Evolutionary conservation across 2,329 filamentous ascomycete genomes (phyloP).

Genomic region (Colletotrichum sidae): DNA sequence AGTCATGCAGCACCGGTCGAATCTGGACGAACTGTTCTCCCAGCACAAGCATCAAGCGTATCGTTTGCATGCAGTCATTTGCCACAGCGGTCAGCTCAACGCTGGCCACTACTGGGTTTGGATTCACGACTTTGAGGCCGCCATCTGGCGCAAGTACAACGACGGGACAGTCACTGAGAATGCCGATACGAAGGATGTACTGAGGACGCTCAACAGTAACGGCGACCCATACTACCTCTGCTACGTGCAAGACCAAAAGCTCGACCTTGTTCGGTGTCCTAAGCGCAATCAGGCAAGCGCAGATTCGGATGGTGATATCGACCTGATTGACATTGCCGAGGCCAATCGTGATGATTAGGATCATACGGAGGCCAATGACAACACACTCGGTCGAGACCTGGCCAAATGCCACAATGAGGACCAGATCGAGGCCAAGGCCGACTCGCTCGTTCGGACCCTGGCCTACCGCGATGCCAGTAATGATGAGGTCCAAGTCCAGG

Average conservation of each 20-base stretch:
- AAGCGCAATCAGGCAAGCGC: slow-evolving; percentile 15
- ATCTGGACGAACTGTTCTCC: slow-evolving; percentile 65
- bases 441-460: no score
- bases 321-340: slow-evolving; percentile 5
- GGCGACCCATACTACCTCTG: slow-evolving; percentile 88
- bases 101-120: slow-evolving; percentile 97
- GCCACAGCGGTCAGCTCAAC: slow-evolving; percentile 80
- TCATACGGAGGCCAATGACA: not conserved
- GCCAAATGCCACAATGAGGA: no score
- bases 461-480: no score
- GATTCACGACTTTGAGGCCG: slow-evolving; percentile 84
- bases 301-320: slow-evolving; percentile 32
- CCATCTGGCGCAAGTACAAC: slow-evolving; percentile 94
- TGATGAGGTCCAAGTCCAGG: no score
- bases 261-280: slow-evolving; percentile 62
- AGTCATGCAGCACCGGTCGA: slow-evolving; percentile 44
- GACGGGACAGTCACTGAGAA: slow-evolving; percentile 82
- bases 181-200: slow-evolving; percentile 74
- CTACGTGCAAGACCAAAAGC: slow-evolving; percentile 77
- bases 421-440: no score
- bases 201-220: slow-evolving; percentile 72
- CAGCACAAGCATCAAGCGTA: slow-evolving; percentile 77
- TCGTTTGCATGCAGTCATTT: slow-evolving; percentile 90
- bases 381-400: not conserved
- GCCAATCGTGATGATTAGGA: not conserved